Percentiles rank a stretch among this genome's conserved stretches.
Conservation (phyloP, 2,329 filamentous ascomycete species). For the Aspergillus aculeatus region DNA sequence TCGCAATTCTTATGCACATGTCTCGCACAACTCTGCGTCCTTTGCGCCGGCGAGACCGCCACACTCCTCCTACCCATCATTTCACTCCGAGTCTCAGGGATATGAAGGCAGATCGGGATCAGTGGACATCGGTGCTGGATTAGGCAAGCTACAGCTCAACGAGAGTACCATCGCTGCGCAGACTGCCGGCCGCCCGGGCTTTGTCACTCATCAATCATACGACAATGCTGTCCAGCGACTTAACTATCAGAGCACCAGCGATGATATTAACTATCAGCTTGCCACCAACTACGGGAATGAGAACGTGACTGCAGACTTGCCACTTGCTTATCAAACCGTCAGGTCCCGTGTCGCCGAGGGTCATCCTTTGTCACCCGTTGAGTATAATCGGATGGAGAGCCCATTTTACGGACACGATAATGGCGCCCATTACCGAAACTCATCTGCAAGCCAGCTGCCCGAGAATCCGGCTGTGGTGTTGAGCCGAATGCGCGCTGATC, state of each 20-base stretch:
- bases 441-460: constrained; percentile 43
- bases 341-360: constrained; percentile 45
- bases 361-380: constrained; percentile 47
- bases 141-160: constrained; percentile 39
- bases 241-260: constrained; percentile 37
- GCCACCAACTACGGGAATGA: constrained; percentile 28
- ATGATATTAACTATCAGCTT: constrained; percentile 31
- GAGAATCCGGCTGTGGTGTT: constrained; percentile 47
- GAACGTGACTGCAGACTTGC: constrained; percentile 28
- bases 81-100: constrained; percentile 40
- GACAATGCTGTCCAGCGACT: constrained; percentile 48
- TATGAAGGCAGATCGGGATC: constrained; percentile 33
- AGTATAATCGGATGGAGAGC: constrained; percentile 47
- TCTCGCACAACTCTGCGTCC: constrained; percentile 37
- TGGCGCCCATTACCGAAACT: constrained; percentile 46
- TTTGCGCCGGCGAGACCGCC: constrained; percentile 33
- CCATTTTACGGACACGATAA: constrained; percentile 49
- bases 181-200: constrained; percentile 28
- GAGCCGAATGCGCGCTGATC: constrained; percentile 50
- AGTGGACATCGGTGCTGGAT: constrained; percentile 30
- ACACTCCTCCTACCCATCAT: constrained; percentile 40
- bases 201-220: constrained; percentile 39
- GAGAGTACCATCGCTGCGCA: constrained; percentile 38
- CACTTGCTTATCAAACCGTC: constrained; percentile 38
- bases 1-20: constrained; percentile 32